These are phyloP conservation scores for Cryptococcus neoformans DNA, from an alignment of 1,284 basidiomycete genomes.

Conservation along the genomic window DNA sequence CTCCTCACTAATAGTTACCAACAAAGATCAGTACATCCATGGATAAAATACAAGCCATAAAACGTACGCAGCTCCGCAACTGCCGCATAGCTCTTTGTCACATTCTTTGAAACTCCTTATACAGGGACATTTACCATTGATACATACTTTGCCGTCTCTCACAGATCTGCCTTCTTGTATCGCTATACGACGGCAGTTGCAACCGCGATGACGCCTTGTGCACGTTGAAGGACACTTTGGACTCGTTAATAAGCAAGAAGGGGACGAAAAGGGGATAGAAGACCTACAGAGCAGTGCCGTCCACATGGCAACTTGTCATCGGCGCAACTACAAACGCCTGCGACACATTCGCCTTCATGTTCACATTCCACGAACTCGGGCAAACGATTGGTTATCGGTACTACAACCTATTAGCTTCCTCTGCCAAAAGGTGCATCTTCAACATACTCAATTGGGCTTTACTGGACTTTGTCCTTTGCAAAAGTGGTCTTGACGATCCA, in stretches of 20 bases:
- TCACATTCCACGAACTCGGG: constrained; percentile 4
- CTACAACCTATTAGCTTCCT: not conserved
- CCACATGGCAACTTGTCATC: constrained; percentile 11
- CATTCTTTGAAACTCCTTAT: constrained; percentile 9
- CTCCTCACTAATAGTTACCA: constrained; percentile 1
- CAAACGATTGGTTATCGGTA: not conserved
- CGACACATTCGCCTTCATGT: constrained; percentile 11
- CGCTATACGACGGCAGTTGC: not conserved
- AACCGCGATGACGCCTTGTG: not conserved
- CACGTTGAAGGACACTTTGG: not conserved
- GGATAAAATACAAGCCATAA: not conserved
- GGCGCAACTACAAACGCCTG: constrained; percentile 8
- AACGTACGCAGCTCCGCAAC: constrained; percentile 15
- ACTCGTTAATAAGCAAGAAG: not conserved
- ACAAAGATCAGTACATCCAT: not conserved
- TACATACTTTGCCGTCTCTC: constrained; percentile 2
- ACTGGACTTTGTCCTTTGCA: too few relatives aligned
- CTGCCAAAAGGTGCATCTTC: too few relatives aligned
- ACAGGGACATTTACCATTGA: constrained; percentile 12
- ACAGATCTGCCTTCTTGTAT: not conserved
- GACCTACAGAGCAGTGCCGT: constrained; percentile 11
- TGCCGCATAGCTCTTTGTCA: constrained; percentile 15
- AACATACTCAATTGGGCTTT: too few relatives aligned
- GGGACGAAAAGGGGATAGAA: too few relatives aligned
- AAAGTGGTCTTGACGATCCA: too few relatives aligned